phyloP scores from a whole-genome alignment of 345 rosid species.

The Fremontodendron californicum region DNA sequence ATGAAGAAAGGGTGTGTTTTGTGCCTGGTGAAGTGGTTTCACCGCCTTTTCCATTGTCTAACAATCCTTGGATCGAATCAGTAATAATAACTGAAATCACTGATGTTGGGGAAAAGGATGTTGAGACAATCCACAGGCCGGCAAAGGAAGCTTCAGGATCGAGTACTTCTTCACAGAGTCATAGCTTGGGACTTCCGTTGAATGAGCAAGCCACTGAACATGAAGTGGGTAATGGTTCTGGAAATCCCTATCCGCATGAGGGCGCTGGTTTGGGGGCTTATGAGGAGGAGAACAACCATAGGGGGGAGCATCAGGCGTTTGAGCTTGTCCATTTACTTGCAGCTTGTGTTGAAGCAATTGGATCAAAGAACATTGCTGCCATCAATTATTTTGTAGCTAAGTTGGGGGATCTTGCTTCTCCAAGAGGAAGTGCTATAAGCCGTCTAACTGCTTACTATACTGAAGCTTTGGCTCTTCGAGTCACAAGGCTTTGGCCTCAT shows the following conservation, averaged over 20 bases:
- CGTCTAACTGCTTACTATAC: conserved; percentile 71
- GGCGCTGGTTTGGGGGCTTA: conserved; percentile 34
- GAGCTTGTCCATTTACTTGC: conserved; percentile 73
- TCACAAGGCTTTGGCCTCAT: conserved; percentile 83
- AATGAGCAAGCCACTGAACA: conserved; percentile 41
- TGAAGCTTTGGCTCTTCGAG: conserved; percentile 78
- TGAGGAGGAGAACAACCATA: conserved; percentile 45
- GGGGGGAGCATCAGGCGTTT: conserved; percentile 52
- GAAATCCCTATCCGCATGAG: conserved; percentile 41
- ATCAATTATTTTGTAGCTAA: conserved; percentile 61
- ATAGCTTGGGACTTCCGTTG: conserved; percentile 47
- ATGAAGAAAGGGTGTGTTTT: conserved; percentile 63
- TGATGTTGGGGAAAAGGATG: conserved; percentile 58
- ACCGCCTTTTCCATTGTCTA: conserved; percentile 55
- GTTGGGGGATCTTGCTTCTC: conserved; percentile 80
- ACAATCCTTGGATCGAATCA: conserved; percentile 76
- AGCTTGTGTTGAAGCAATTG: conserved; percentile 79
- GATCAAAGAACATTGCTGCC: conserved; percentile 51
- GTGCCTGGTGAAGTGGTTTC: conserved; percentile 64
- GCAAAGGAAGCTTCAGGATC: conserved; percentile 75
- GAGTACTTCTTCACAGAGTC: conserved; percentile 71
- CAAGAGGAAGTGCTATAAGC: conserved; percentile 61
- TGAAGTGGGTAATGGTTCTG: conserved; percentile 55
- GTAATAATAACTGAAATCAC: conserved; percentile 67
- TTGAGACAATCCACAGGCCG: conserved; percentile 51